These are phyloP conservation scores for Neurospora sp. DNA, from an alignment of 495 filamentous ascomycete species.

Conservation along the genomic window DNA sequence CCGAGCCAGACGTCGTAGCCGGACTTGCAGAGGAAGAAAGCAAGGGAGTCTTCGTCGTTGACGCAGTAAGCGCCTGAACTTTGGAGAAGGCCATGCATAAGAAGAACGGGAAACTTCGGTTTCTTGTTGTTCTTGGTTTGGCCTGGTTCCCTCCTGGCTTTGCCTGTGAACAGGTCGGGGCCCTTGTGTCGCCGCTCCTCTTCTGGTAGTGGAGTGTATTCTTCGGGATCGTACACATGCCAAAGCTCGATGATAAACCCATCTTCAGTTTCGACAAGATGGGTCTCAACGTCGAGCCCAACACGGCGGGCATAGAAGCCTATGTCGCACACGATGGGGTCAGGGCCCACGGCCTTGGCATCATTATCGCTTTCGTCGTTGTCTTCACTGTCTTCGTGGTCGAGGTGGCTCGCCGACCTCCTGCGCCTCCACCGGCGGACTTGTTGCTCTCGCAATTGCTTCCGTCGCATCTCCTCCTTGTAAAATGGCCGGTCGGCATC, in stretches of 20 bases:
- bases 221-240: constrained; percentile 81
- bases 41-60: constrained; percentile 83
- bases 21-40: constrained; percentile 83
- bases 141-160: constrained; percentile 5
- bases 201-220: constrained; percentile 42
- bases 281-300: constrained; percentile 76
- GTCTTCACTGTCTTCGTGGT: constrained; percentile 26
- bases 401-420: constrained; percentile 13
- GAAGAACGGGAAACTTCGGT: constrained; percentile 74
- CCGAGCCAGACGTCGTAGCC: constrained; percentile 98
- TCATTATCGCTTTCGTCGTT: constrained; percentile 28
- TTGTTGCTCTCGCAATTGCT: constrained; percentile 42
- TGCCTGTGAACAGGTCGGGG: constrained; percentile 30
- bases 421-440: constrained; percentile 51
- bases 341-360: constrained; percentile 69
- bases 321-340: constrained; percentile 68
- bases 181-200: constrained; percentile 29
- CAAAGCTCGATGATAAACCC: constrained; percentile 83
- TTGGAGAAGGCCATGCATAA: constrained; percentile 86
- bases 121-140: constrained; percentile 28
- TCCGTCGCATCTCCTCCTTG: constrained; percentile 50
- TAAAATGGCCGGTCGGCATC: constrained; percentile 55
- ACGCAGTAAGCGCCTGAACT: constrained; percentile 79
- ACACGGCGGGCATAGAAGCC: constrained; percentile 83
- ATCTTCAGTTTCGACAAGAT: constrained; percentile 85